Evolutionary conservation across 805 yeast genomes (phyloP).

Genomic region (Saccharomycopsis sp.): DNA sequence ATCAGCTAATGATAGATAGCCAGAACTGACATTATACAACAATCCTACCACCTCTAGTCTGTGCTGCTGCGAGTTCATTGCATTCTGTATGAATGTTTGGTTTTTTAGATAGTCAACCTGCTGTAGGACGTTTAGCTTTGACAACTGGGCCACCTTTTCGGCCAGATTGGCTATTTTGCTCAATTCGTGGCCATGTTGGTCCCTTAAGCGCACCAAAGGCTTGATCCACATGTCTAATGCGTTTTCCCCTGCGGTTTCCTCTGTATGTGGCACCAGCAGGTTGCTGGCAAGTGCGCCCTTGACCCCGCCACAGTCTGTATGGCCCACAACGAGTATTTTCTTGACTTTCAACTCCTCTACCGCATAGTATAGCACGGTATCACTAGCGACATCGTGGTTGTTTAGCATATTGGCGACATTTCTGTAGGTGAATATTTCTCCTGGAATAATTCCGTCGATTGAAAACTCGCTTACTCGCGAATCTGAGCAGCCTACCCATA

Average conservation of each 20-base stretch:
- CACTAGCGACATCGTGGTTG: conserved; percentile 63
- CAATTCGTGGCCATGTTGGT: conserved; percentile 46
- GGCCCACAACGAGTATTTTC: conserved; percentile 85
- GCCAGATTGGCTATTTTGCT: conserved; percentile 43
- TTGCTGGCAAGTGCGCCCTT: conserved; percentile 53
- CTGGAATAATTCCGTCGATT: conserved; percentile 73
- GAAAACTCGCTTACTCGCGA: conserved; percentile 74
- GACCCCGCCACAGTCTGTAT: conserved; percentile 91
- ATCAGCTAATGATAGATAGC: conserved; percentile 28
- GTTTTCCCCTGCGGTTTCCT: conserved; percentile 31
- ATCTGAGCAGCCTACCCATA: conserved; percentile 94
- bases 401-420: conserved; percentile 78
- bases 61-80: conserved; percentile 41
- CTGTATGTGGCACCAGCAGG: conserved; percentile 39
- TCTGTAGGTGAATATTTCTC: conserved; percentile 84
- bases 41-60: conserved; percentile 76
- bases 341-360: conserved; percentile 75
- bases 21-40: conserved; percentile 77
- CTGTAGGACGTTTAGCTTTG: conserved; percentile 67
- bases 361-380: conserved; percentile 82
- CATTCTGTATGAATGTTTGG: conserved; percentile 63
- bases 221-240: conserved; percentile 65
- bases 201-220: conserved; percentile 62
- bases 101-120: conserved; percentile 60
- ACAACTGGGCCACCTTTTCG: conserved; percentile 52